Conservation (phyloP, 108 stramenopile genomes). For the Fragilaria radians region DNA sequence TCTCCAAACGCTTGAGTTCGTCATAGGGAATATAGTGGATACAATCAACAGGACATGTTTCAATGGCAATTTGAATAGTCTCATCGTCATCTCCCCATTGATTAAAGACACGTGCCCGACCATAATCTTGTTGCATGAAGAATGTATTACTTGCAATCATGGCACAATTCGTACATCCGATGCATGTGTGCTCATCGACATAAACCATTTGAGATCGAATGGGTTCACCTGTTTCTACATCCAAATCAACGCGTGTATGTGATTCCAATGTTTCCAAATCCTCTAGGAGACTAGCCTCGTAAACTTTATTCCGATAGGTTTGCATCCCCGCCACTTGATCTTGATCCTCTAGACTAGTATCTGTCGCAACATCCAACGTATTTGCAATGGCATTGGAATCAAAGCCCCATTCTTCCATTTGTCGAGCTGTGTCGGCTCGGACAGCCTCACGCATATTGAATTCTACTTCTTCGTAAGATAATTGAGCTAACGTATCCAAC, state of each 20-base stretch:
- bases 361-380: conserved; percentile 55
- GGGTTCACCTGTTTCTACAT: conserved; percentile 60
- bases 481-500: conserved; percentile 58
- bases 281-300: conserved; percentile 49
- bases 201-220: conserved; percentile 82
- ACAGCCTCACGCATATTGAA: conserved; percentile 69
- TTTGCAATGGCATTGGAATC: conserved; percentile 47
- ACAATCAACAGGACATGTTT: conserved; percentile 92
- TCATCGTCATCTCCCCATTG: conserved; percentile 92
- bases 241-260: conserved; percentile 58
- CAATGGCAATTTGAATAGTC: conserved; percentile 76
- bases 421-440: conserved; percentile 71
- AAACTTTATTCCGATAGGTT: conserved; percentile 42
- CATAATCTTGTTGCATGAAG: conserved; percentile 87
- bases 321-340: conserved; percentile 50
- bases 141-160: conserved; percentile 84
- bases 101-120: conserved; percentile 81
- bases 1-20: conserved; percentile 72
- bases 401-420: conserved; percentile 85
- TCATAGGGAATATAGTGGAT: conserved; percentile 88
- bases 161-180: conserved; percentile 89
- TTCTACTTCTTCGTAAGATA: conserved; percentile 64
- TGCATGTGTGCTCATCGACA: conserved; percentile 90
- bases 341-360: conserved; percentile 50
- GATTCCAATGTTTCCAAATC: conserved; percentile 54